Conservation (phyloP, 805 yeast species). For the Starmera pachycereana region DNA sequence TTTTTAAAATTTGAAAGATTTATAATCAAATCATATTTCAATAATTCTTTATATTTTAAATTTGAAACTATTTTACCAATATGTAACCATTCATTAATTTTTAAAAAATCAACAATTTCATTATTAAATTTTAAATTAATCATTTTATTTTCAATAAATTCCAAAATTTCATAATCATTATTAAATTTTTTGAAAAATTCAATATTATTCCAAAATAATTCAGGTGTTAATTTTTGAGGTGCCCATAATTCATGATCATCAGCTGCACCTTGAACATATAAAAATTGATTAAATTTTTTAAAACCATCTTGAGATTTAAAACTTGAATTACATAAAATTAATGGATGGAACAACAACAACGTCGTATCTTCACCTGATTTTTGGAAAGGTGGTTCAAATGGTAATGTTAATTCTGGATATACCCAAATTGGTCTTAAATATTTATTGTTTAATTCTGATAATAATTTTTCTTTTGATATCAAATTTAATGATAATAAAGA, state of each 20-base stretch:
- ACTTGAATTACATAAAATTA: slow-evolving; percentile 54
- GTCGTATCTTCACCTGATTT: slow-evolving; percentile 6
- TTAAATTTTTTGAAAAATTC: slow-evolving; percentile 18
- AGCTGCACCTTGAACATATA: slow-evolving; percentile 87
- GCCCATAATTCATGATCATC: slow-evolving; percentile 92
- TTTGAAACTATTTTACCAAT: slow-evolving; percentile 15
- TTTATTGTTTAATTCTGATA: slow-evolving; percentile 25
- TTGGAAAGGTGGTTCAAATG: slow-evolving; percentile 21
- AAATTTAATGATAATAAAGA: slow-evolving; percentile 32
- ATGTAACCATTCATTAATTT: slow-evolving; percentile 9
- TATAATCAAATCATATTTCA: slow-evolving; percentile 3
- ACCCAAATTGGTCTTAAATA: slow-evolving; percentile 64
- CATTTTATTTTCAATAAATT: slow-evolving; percentile 4
- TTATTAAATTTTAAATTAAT: not conserved
- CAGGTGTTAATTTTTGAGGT: slow-evolving; percentile 35
- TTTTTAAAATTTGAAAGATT: slow-evolving; percentile 2
- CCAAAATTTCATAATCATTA: slow-evolving; percentile 22
- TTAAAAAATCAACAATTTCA: slow-evolving; percentile 4
- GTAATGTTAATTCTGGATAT: slow-evolving; percentile 39
- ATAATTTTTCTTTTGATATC: slow-evolving; percentile 24
- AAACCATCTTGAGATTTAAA: slow-evolving; percentile 50
- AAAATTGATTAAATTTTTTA: slow-evolving; percentile 33
- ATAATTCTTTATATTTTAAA: slow-evolving; percentile 3
- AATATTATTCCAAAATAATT: slow-evolving; percentile 43
- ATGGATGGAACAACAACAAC: slow-evolving; percentile 31